Conservation (phyloP, 2,329 filamentous ascomycete genomes). For the Trichophyton verrucosum region DNA sequence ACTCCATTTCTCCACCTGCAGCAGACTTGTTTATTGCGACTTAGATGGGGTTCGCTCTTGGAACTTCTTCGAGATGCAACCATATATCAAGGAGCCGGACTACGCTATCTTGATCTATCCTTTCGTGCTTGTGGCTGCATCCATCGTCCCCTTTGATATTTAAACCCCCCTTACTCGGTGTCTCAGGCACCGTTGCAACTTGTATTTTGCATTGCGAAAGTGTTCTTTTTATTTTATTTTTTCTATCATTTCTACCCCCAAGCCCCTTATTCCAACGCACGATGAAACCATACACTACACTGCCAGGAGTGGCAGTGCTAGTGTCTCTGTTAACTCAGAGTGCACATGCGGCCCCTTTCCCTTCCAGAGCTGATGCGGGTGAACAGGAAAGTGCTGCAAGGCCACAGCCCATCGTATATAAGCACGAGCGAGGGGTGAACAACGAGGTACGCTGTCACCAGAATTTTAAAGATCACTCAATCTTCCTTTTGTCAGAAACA, state of each 20-base stretch:
- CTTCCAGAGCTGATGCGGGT: background rate
- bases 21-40: background rate
- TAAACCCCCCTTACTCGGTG: background rate
- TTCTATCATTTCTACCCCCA: background rate
- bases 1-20: background rate
- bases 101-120: background rate
- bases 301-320: constrained; percentile 3
- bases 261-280: background rate
- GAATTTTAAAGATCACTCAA: no score
- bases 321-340: background rate
- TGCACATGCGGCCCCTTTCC: constrained; percentile 4
- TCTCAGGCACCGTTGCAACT: background rate
- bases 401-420: background rate
- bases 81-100: background rate
- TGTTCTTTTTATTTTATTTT: background rate
- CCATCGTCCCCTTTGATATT: background rate
- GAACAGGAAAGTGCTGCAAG: background rate
- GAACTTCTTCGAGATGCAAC: background rate
- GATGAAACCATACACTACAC: background rate
- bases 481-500: background rate
- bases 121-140: background rate
- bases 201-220: background rate
- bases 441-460: background rate
- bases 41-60: background rate
- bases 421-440: background rate